Percentiles rank a stretch among this genome's conserved stretches.
Conservation (phyloP, 2,329 filamentous ascomycete species). For the Thelonectria rubi region DNA sequence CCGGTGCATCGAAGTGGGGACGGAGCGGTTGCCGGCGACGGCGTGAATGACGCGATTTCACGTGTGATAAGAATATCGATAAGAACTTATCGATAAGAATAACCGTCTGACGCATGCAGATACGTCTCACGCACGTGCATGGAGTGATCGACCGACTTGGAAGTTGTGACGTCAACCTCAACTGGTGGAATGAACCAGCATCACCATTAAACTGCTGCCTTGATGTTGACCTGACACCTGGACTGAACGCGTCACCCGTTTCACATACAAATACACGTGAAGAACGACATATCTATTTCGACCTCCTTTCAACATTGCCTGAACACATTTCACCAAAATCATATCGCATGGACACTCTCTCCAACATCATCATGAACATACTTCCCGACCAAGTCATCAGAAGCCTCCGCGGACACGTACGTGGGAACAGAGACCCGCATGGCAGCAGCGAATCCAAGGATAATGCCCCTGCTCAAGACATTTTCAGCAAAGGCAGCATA, state of each 20-base stretch:
- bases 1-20: conserved; percentile 31
- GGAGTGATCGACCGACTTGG: background rate
- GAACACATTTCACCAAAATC: no score
- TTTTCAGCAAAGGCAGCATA: background rate
- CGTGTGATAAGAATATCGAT: conserved; percentile 38
- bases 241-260: background rate
- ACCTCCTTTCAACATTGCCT: no score
- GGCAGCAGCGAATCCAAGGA: background rate
- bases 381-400: conserved; percentile 36
- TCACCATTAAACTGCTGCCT: background rate
- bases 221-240: background rate
- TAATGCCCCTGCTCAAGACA: conserved; percentile 5
- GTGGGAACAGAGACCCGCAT: background rate
- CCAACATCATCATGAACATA: conserved; percentile 42
- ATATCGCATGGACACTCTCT: background rate
- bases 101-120: no score
- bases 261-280: background rate
- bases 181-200: background rate
- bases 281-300: no score
- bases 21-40: conserved; percentile 19
- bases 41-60: conserved; percentile 42
- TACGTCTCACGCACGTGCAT: background rate
- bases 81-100: conserved; percentile 15
- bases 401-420: conserved; percentile 21
- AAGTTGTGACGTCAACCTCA: background rate